These are phyloP conservation scores for Camellia oleifera DNA, from an alignment of 179 eudicot genomes.

Conservation along the genomic window DNA sequence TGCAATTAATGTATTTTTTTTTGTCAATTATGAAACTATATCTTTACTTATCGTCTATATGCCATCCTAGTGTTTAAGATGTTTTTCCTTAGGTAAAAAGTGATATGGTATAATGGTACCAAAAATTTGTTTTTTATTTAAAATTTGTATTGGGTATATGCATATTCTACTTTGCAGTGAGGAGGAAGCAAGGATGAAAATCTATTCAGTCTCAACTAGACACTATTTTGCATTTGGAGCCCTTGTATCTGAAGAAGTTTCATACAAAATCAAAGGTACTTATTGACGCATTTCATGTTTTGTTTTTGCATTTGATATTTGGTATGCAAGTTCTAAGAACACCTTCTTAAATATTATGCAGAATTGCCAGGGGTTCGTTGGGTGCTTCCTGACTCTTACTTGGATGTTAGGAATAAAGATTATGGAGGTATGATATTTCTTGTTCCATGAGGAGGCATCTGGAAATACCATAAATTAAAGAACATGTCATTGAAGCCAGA, in stretches of 20 bases:
- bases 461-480: background rate
- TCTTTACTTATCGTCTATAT: background rate
- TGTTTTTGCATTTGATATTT: background rate
- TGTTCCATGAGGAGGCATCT: background rate
- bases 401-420: constrained; percentile 87
- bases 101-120: background rate
- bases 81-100: background rate
- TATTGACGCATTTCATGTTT: background rate
- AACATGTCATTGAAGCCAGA: background rate
- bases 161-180: constrained; percentile 43
- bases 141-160: background rate
- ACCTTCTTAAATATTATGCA: constrained; percentile 19
- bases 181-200: constrained; percentile 91
- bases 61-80: background rate
- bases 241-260: constrained; percentile 72
- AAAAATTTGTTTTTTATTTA: background rate
- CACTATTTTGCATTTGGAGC: constrained; percentile 95
- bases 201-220: constrained; percentile 83
- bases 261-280: constrained; percentile 77
- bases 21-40: background rate
- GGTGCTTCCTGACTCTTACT: constrained; percentile 95
- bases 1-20: background rate
- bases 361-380: constrained; percentile 68
- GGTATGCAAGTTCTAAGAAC: background rate
- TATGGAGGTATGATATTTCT: constrained; percentile 69